Evolutionary conservation across 192 early-diverging fungal genomes (phyloP).

Genomic region (Phycomyces blakesleeanus): DNA sequence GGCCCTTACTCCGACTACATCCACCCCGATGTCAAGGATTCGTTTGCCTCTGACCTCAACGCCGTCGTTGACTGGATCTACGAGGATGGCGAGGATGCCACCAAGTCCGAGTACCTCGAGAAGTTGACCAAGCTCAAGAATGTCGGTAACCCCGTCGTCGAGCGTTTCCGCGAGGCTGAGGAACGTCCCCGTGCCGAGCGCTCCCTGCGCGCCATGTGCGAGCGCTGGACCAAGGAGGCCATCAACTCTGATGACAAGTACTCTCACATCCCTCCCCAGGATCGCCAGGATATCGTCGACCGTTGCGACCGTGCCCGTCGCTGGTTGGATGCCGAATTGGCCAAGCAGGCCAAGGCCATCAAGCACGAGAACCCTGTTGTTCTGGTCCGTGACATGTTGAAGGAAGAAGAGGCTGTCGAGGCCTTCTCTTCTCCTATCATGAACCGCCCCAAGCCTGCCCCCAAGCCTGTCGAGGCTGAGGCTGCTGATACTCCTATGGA

Average conservation of each 20-base stretch:
- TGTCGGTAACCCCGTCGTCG: slow-evolving; percentile 75
- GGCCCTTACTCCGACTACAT: slow-evolving; percentile 70
- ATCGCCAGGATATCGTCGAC: slow-evolving; percentile 78
- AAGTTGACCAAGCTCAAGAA: slow-evolving; percentile 79
- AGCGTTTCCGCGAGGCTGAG: slow-evolving; percentile 79
- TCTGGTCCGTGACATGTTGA: slow-evolving; percentile 64
- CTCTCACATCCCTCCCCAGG: slow-evolving; percentile 80
- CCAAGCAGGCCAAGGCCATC: slow-evolving; percentile 67
- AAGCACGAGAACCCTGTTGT: slow-evolving; percentile 77
- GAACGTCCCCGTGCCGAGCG: slow-evolving; percentile 82
- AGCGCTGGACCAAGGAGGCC: slow-evolving; percentile 68
- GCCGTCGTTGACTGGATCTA: slow-evolving; percentile 97
- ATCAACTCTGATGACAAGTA: slow-evolving; percentile 79
- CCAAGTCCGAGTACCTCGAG: slow-evolving; percentile 83
- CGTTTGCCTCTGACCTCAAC: slow-evolving; percentile 66
- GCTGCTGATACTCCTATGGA: slow-evolving; percentile 41
- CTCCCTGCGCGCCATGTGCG: slow-evolving; percentile 75
- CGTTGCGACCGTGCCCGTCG: slow-evolving; percentile 70
- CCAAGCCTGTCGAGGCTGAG: slow-evolving; percentile 56
- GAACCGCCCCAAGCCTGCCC: slow-evolving; percentile 87
- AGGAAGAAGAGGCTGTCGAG: slow-evolving; percentile 69
- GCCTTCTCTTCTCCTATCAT: slow-evolving; percentile 77
- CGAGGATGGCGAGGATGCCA: slow-evolving; percentile 91
- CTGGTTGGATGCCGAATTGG: slow-evolving; percentile 83
- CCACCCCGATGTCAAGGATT: slow-evolving; percentile 63